Base-by-base conservation (phyloP, 177 flowering plant species). In the Vitis hybrid region DNA sequence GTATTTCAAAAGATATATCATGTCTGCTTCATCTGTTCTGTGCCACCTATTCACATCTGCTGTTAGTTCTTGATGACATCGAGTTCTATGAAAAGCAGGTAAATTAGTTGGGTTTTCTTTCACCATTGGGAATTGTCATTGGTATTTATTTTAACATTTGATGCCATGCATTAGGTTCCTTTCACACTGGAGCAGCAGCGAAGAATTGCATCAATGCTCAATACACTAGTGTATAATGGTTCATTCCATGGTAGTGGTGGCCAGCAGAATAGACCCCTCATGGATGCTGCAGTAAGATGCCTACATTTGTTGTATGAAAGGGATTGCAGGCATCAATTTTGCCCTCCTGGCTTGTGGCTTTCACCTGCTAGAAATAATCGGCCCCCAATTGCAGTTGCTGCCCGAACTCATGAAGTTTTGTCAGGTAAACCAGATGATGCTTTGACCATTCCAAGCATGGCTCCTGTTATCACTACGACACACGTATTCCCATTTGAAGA, bases 81-180 rank as follows among this genome's bases (percentile, higher is more conserved):
- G 98, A 95, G 73, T 95, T 95, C 83, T 92, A 94, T 77, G 98
- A 95, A 72, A 95, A 91, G 70, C 98, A 95, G 98, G 99, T 94
- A 83, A 68, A 9, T 44, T 56, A 11, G 1, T 68, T 66, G 3
- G 11, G 28, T 51, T 50, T 51, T 57, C 52, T 44, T 71, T 59
- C 31, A 53, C 56, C 24, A 19, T 60, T 8, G 13, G 15, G 11
- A 57, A 19, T 28, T 63, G 44, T 17, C 50, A 71, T 49, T 58
- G 44, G 38, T 51, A 51, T 3, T 64, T 57, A 68, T 44, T 59
- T 66, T 52, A 60, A 11, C 60, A 65, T 67, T 69, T 68, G 63
- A 33, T 79, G 66, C 17, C 55, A 66, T 77, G 71, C 57, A 6
- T 14, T 81, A 96, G 99, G 90, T 83, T 69, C 99, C 99, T 10